Percentiles rank a stretch among this genome's conserved stretches.
These are phyloP conservation scores for Pythium periplocum DNA, from an alignment of 352 stramenopile genomes.

Conservation along the genomic window DNA sequence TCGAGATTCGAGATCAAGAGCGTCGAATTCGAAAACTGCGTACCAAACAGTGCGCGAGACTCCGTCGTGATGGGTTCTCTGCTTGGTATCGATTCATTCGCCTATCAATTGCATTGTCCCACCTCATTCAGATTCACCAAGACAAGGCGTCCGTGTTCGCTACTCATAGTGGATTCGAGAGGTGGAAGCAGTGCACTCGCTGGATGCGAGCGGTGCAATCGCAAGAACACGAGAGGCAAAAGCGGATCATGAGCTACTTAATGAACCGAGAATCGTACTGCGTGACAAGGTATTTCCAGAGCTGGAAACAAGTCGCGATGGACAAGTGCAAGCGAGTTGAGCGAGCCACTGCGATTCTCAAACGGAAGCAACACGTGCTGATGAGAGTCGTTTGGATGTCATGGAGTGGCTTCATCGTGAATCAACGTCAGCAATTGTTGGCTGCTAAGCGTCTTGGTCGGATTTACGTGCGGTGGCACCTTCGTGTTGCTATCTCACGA, in stretches of 20 bases:
- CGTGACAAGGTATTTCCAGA: slow-evolving; percentile 22
- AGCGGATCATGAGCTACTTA: slow-evolving; percentile 30
- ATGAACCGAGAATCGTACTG: slow-evolving; percentile 22
- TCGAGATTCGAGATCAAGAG: background rate
- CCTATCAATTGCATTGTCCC: background rate
- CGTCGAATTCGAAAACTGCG: background rate
- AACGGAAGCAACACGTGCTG: too few relatives aligned
- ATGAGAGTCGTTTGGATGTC: too few relatives aligned
- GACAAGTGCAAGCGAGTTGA: too few relatives aligned
- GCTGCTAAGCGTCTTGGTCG: too few relatives aligned
- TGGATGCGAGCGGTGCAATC: slow-evolving; percentile 4
- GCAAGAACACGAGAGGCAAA: slow-evolving; percentile 22
- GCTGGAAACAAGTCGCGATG: slow-evolving; percentile 17
- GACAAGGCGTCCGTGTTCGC: background rate
- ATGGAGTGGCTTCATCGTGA: too few relatives aligned
- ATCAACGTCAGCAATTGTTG: too few relatives aligned
- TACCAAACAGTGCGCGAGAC: background rate
- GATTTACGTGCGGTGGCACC: too few relatives aligned
- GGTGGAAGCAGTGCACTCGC: slow-evolving; percentile 5
- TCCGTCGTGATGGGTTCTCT: too few relatives aligned
- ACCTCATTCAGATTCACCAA: too few relatives aligned
- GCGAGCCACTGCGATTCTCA: too few relatives aligned
- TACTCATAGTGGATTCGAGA: slow-evolving; percentile 1
- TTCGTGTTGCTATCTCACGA: too few relatives aligned
- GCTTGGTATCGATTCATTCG: too few relatives aligned